Percentiles rank a stretch among this genome's conserved stretches.
Evolutionary conservation across 148 eudicot species (phyloP).

Genomic region (Rhododendron simsii): DNA sequence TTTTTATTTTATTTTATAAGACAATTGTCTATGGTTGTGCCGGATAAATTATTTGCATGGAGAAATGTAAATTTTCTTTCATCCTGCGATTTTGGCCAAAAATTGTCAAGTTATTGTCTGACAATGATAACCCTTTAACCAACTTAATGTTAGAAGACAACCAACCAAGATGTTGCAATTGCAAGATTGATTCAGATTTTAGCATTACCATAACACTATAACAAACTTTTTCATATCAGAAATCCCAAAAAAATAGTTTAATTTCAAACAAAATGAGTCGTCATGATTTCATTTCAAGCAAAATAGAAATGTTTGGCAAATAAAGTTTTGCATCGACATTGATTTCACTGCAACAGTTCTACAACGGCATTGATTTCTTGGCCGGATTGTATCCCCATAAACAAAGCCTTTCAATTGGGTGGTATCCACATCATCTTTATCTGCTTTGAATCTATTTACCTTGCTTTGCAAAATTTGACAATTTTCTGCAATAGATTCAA

Average conservation of each 20-base stretch:
- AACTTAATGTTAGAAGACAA: too few species aligned
- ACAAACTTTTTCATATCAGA: too few species aligned
- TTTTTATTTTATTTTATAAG: too few species aligned
- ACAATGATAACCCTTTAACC: too few species aligned
- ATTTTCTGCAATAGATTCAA: constrained; percentile 79
- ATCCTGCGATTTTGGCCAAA: background rate
- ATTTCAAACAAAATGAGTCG: too few species aligned
- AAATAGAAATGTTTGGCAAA: too few species aligned
- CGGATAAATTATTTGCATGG: background rate
- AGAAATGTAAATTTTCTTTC: background rate
- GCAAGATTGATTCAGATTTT: background rate
- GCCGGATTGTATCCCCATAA: constrained; percentile 86
- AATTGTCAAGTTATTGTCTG: too few species aligned
- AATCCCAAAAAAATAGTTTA: too few species aligned
- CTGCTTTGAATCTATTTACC: constrained; percentile 79
- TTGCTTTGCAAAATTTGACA: constrained; percentile 95
- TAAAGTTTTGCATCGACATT: too few species aligned
- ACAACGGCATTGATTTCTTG: constrained; percentile 89
- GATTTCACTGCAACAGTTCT: constrained; percentile 71
- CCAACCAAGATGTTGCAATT: background rate
- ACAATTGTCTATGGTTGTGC: too few species aligned
- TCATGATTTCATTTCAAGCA: too few species aligned
- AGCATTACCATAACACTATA: background rate
- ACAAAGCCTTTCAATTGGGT: constrained; percentile 62
- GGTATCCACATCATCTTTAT: constrained; percentile 57